Base-by-base conservation (phyloP, 202 grass and related monocot species). In the Zizania palustris region DNA sequence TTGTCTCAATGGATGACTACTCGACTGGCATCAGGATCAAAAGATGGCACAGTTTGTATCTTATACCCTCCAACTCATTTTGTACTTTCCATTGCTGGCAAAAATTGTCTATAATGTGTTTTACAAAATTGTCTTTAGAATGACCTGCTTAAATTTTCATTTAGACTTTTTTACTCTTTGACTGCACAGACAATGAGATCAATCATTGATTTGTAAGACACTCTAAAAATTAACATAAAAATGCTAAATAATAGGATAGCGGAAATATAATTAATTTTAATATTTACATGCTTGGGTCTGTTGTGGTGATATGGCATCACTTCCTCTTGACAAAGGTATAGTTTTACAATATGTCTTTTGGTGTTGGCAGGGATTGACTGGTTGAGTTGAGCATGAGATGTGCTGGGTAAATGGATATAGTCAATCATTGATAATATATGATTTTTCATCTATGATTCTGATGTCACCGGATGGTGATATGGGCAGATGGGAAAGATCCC, bases 1-100 rank as follows among this genome's bases (percentile, higher is more conserved):
- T 91, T 99, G 75, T 99, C 92, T 75, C 96, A 99, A 83, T 99
- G 96, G 96, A 99, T 99, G 96, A 95, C 83, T 48, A 99, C 92
- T 9, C 92, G 96, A 54, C 75, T 99, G 39, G 96, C 85, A 63
- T 99, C 96, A 53, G 87, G 89, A 76, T 96, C 96, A 81, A 99
- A 96, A 79, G 96, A 99, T 87, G 96, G 96, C 85, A 96, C 48
- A 87, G 96, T 99, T 83, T 80, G 96, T 96, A 65, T 58, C 19
- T 45, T 71, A 72, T 66, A 20, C 39, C 60, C 42, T 72, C 48
- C 51, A 84, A 7, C 53, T 20, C 53, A 74, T 73, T 60, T 74
- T 60, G n/a, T 45, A 48, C 5, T 48, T 80, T 5, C 15, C 19
- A 59, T 79, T 57, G 15, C 50, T 34, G 53, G 65, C 16, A 28